phyloP scores from a whole-genome alignment of 2,329 filamentous ascomycete species.

The Pezicula radicicola region DNA sequence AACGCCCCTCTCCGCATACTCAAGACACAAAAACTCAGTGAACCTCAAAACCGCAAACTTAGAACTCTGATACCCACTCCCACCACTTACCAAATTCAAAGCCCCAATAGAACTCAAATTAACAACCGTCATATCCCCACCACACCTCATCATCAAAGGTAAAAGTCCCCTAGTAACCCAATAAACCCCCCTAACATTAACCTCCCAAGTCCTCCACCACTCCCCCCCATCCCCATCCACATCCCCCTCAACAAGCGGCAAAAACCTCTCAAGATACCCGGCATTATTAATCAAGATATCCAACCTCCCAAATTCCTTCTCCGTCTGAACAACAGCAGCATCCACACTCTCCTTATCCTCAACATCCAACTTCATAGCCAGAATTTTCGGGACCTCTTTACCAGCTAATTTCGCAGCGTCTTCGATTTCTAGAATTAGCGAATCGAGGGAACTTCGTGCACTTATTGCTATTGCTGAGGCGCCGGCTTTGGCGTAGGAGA shows the following conservation, averaged over 20 bases:
- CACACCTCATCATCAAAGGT: slow-evolving; percentile 17
- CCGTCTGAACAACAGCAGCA: slow-evolving; percentile 22
- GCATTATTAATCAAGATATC: slow-evolving; percentile 44
- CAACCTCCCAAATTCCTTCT: slow-evolving; percentile 29
- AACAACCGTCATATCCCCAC: slow-evolving; percentile 39
- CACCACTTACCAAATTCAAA: slow-evolving; percentile 29
- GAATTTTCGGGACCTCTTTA: slow-evolving; percentile 34
- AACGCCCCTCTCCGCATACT: slow-evolving; percentile 40
- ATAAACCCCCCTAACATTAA: slow-evolving; percentile 47
- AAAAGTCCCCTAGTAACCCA: slow-evolving; percentile 43
- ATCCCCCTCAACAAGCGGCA: slow-evolving; percentile 20
- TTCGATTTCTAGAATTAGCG: slow-evolving; percentile 29
- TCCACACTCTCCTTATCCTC: slow-evolving; percentile 29
- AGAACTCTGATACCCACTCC: slow-evolving; percentile 41
- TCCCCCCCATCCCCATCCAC: no score
- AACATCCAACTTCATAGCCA: slow-evolving; percentile 38
- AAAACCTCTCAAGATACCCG: slow-evolving; percentile 30
- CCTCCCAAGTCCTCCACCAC: slow-evolving; percentile 39
- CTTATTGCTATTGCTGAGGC: slow-evolving; percentile 48
- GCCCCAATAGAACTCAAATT: slow-evolving; percentile 44
- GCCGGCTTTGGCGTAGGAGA: slow-evolving; percentile 53
- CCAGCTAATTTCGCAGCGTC: slow-evolving; percentile 30
- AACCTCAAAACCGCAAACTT: slow-evolving; percentile 48
- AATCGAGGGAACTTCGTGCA: slow-evolving; percentile 43
- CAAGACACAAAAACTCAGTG: slow-evolving; percentile 43